Evolutionary conservation across 2,329 filamentous ascomycete species (phyloP).

Genomic region (Peltaster fructicola): DNA sequence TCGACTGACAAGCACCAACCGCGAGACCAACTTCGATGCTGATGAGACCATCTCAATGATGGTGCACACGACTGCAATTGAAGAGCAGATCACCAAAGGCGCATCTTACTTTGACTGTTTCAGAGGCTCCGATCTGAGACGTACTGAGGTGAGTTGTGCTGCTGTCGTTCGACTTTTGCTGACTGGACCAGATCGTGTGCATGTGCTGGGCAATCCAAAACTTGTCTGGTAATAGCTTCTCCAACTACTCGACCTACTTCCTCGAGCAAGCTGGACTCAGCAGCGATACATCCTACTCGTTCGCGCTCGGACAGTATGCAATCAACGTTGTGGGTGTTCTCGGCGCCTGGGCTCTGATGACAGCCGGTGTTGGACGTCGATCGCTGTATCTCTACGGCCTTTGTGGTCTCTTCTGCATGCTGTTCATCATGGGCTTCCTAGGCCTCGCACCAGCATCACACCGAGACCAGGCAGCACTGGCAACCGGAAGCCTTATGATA

Average conservation of each 20-base stretch:
- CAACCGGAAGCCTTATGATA: constrained; percentile 74
- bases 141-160: too few species aligned
- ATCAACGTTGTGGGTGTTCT: constrained; percentile 66
- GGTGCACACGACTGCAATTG: constrained; percentile 70
- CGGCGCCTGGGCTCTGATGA: constrained; percentile 68
- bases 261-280: constrained; percentile 29
- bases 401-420: constrained; percentile 54
- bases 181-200: constrained; percentile 45
- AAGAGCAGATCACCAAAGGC: constrained; percentile 56
- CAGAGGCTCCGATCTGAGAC: constrained; percentile 56
- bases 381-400: constrained; percentile 61
- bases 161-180: too few species aligned
- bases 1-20: constrained; percentile 44
- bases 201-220: constrained; percentile 34
- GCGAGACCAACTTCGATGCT: constrained; percentile 56
- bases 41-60: constrained; percentile 86
- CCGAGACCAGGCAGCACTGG: constrained; percentile 45
- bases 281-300: constrained; percentile 25
- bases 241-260: constrained; percentile 33
- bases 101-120: constrained; percentile 71
- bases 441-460: constrained; percentile 50
- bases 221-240: constrained; percentile 29
- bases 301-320: constrained; percentile 39
- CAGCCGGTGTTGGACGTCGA: constrained; percentile 54
- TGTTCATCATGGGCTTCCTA: constrained; percentile 70